Evolutionary conservation across 768 basidiomycete species (phyloP).

Genomic region (Termitomyces heimii): DNA sequence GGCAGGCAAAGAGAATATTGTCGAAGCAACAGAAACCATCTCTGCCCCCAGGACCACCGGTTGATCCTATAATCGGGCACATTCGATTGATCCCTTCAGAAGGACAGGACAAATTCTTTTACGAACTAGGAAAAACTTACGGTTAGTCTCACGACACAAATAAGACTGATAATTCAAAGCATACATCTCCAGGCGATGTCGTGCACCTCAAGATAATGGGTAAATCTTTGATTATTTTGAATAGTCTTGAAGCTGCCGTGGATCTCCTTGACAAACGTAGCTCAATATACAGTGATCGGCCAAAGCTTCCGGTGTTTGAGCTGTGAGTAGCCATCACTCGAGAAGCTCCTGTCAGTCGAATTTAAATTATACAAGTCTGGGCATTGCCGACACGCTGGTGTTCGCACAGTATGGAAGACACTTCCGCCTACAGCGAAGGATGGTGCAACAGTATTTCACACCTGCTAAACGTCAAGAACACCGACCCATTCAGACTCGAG

Average conservation of each 20-base stretch:
- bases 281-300: constrained; percentile 21
- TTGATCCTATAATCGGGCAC: constrained; percentile 32
- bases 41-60: constrained; percentile 29
- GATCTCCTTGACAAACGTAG: constrained; percentile 23
- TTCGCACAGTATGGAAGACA: constrained; percentile 17
- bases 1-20: neutral
- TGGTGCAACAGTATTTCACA: constrained; percentile 16
- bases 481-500: constrained; percentile 20
- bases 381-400: constrained; percentile 11
- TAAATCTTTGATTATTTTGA: constrained; percentile 18
- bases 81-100: constrained; percentile 25
- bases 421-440: constrained; percentile 16
- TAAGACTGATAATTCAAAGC: neutral
- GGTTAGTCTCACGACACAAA: constrained; percentile 17
- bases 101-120: constrained; percentile 21
- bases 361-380: constrained; percentile 11
- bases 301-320: constrained; percentile 13
- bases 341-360: neutral
- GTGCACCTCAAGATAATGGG: constrained; percentile 18
- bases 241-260: constrained; percentile 18
- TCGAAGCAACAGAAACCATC: neutral
- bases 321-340: constrained; percentile 10
- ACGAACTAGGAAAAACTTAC: constrained; percentile 26
- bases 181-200: constrained; percentile 16
- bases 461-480: constrained; percentile 17